Conservation (phyloP, 192 early-diverging fungal genomes). For the Geranomyces michiganensis region DNA sequence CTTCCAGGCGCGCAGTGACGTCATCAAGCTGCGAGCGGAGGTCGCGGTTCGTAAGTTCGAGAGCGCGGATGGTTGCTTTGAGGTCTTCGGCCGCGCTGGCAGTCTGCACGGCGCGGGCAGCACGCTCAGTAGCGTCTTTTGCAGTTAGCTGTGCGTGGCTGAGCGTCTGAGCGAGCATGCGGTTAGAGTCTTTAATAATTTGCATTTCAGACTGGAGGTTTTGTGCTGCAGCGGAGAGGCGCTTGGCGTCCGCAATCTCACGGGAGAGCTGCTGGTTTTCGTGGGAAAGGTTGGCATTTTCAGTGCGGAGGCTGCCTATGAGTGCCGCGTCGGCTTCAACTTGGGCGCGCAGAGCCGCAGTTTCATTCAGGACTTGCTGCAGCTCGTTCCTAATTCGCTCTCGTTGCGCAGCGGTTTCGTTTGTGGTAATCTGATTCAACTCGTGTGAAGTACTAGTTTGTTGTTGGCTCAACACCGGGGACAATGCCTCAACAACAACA, state of each 20-base stretch:
- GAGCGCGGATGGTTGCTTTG: not conserved
- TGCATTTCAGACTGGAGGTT: constrained; percentile 5
- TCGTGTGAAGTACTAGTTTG: not conserved
- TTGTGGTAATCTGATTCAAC: not conserved
- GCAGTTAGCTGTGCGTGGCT: constrained; percentile 6
- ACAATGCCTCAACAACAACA: not conserved
- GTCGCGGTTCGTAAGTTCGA: constrained; percentile 1
- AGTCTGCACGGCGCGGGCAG: not conserved
- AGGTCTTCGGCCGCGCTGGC: not conserved
- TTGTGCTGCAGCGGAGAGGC: not conserved
- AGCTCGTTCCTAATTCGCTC: not conserved
- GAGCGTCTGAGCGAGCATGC: constrained; percentile 10
- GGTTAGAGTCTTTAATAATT: constrained; percentile 14
- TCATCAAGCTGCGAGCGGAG: constrained; percentile 2
- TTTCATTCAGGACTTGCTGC: not conserved
- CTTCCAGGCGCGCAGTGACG: constrained; percentile 1
- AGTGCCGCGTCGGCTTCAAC: not conserved
- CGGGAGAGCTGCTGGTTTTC: not conserved
- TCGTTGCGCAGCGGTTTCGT: not conserved
- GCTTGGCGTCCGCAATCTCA: not conserved
- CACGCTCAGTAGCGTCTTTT: constrained; percentile 15
- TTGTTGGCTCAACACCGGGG: not conserved
- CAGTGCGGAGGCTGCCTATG: not conserved
- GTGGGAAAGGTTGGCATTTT: not conserved
- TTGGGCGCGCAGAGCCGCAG: not conserved